Evolutionary conservation across 83 land plant genomes (phyloP).

Genomic region (Picea engelmannii): DNA sequence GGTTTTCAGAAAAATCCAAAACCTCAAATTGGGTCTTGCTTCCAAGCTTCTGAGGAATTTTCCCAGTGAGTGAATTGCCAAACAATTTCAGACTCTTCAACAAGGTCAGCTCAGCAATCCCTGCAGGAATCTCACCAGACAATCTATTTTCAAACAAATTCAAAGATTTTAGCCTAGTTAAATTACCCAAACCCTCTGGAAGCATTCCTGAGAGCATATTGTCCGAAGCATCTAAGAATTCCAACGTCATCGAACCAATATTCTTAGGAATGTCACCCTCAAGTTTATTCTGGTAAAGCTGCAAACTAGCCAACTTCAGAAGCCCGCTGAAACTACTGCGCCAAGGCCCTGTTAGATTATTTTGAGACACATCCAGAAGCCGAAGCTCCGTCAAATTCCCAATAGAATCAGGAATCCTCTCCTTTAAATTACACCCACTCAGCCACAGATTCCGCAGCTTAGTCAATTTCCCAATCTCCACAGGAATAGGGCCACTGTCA

Average conservation of each 20-base stretch:
- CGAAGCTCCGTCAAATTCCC: constrained; percentile 51
- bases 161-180: constrained; percentile 31
- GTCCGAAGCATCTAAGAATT: too few relatives aligned
- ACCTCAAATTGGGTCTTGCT: constrained; percentile 40
- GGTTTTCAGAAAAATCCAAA: constrained; percentile 62
- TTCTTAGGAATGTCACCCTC: too few relatives aligned
- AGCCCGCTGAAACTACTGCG: constrained; percentile 41
- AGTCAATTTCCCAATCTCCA: constrained; percentile 15
- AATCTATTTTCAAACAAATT: constrained; percentile 50
- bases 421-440: constrained; percentile 36
- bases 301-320: too few relatives aligned
- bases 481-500: constrained; percentile 38
- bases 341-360: constrained; percentile 49
- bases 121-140: constrained; percentile 52
- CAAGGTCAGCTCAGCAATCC: constrained; percentile 49
- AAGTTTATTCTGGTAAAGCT: too few relatives aligned
- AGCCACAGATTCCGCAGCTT: constrained; percentile 47
- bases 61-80: constrained; percentile 45
- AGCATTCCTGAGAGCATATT: too few relatives aligned
- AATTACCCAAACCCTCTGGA: constrained; percentile 9
- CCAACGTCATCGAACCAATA: too few relatives aligned
- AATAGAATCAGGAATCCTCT: constrained; percentile 58
- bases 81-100: constrained; percentile 42
- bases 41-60: constrained; percentile 49
- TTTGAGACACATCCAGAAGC: constrained; percentile 56